phyloP scores from a whole-genome alignment of 306 rosid genomes.

The Gastrolobium bilobum region DNA sequence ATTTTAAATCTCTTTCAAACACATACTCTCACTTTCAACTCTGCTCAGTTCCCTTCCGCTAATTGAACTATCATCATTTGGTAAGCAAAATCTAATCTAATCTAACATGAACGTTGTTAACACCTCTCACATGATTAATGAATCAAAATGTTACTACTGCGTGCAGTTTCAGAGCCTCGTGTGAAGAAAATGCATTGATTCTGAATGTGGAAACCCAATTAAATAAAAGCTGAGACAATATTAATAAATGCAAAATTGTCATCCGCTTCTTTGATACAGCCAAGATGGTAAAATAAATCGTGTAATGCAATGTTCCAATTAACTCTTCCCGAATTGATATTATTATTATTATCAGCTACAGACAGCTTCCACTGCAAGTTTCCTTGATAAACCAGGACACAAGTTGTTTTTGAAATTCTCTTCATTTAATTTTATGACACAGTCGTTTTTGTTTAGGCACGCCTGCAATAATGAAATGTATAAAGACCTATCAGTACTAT shows the following conservation, averaged over 20 bases:
- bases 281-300: slow-evolving; percentile 41
- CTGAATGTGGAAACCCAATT: background rate
- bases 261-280: slow-evolving; percentile 36
- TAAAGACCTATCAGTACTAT: background rate
- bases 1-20: too few relatives aligned
- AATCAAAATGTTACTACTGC: background rate
- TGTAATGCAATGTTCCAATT: slow-evolving; percentile 29
- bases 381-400: slow-evolving; percentile 64
- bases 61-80: too few relatives aligned
- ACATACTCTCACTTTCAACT: too few relatives aligned
- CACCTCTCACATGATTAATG: background rate
- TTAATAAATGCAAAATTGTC: slow-evolving; percentile 39
- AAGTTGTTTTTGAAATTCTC: slow-evolving; percentile 62
- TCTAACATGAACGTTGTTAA: too few relatives aligned
- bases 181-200: slow-evolving; percentile 38
- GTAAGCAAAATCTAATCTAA: too few relatives aligned
- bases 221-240: slow-evolving; percentile 6
- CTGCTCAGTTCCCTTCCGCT: too few relatives aligned
- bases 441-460: slow-evolving; percentile 71
- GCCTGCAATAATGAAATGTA: slow-evolving; percentile 58
- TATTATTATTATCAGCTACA: slow-evolving; percentile 59
- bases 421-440: slow-evolving; percentile 64
- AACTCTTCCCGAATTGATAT: slow-evolving; percentile 23
- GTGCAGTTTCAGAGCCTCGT: background rate
- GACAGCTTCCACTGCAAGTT: slow-evolving; percentile 83